Base-by-base conservation (phyloP, 306 rosid species). In the Gillenia trifoliata region DNA sequence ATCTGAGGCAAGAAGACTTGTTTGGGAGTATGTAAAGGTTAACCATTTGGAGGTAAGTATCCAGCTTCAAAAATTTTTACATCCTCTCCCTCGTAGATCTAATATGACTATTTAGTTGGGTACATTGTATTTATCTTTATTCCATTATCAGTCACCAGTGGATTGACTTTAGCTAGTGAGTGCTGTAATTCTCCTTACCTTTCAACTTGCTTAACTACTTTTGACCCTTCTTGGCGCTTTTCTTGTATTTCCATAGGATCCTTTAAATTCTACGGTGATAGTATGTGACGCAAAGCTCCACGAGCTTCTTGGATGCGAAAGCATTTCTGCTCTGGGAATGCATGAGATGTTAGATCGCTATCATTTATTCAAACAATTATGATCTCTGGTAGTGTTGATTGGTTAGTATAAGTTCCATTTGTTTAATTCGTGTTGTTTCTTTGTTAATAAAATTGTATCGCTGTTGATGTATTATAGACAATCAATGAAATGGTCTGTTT, bases 21-120 rank as follows among this genome's bases (percentile, higher is more conserved):
- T 90, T 64, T 88, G 93, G 91, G 96, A 90, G 78, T 90, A 90
- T 81, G 77, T 90, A 57, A 90, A 88, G 83, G 87, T 73, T 72
- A 85, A 90, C 66, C 84, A 49, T 71, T 82, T 90, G 83, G 96
- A 90, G 96, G 96, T 90, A 68, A 47, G 87, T 76, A 67, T 75
- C 52, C 3, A 52, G 30, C 64, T 68, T 54, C 79, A 12, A 29
- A 16, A 34, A 13, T 77, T 36, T 67, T 45, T 20, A 19, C 26
- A 26, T 38, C 10, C 66, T 72, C 15, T 31, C 47, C 25, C 41
- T 28, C 3, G 10, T 68, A 15, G 22, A 26, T 67, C 38, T 25
- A 43, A 50, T 57, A 56, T 56, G 26, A 23, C 16, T 61, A 7
- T 61, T 28, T 61, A 5, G 16, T 61, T 61, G 22, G 11, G 11